Base-by-base conservation (phyloP, 2,329 filamentous ascomycete genomes). In the Colletotrichum tamarilloi region DNA sequence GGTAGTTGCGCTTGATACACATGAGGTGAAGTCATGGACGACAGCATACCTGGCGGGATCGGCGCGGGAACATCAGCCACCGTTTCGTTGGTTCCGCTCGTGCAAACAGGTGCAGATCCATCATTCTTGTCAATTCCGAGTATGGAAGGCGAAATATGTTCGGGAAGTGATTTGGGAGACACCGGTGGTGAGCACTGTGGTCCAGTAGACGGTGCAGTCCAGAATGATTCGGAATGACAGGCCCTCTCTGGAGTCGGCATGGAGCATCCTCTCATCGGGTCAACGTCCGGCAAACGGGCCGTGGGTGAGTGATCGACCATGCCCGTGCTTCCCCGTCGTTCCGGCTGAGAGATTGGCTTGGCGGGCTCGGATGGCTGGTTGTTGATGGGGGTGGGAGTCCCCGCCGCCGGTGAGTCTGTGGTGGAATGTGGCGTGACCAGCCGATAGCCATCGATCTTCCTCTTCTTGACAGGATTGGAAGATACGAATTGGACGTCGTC, bases 401-500 rank as follows among this genome's bases (percentile, higher is more conserved):
- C 55, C 30, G 49, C 26, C n/a, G 62, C 38, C 53, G 62, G 38
- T 32, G 56, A 49, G 22, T n/a, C 57, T 46, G 56, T n/a, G 53
- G 32, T 68, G 14, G 57, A 38, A 32, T 38, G 72, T 58, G 68
- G 57, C 58, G 60, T 63, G 67, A 65, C 58, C 28, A 32, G 22
- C 49, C 56, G 60, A 32, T 24, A 5, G 6, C 38, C 11, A 9
- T 71, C 70, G 32, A 77, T 49, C 55, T 56, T 75, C 55, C 76
- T 78, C 75, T 80, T 85, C 78, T 85, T 86, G 63, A 85, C 81
- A 11, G 85, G 84, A 28, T 83, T 82, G 24, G 81, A 82, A 56
- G 84, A 85, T 38, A 87, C 78, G 67, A 87, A 85, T 74, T 86
- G 80, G 38, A 87, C 79, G 62, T 87, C 85, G 70, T 83, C 81